Evolutionary conservation across 179 eudicot species (phyloP), one percentile per base, ranked within the genome.

Genomic region (Drosera spatulata): DNA sequence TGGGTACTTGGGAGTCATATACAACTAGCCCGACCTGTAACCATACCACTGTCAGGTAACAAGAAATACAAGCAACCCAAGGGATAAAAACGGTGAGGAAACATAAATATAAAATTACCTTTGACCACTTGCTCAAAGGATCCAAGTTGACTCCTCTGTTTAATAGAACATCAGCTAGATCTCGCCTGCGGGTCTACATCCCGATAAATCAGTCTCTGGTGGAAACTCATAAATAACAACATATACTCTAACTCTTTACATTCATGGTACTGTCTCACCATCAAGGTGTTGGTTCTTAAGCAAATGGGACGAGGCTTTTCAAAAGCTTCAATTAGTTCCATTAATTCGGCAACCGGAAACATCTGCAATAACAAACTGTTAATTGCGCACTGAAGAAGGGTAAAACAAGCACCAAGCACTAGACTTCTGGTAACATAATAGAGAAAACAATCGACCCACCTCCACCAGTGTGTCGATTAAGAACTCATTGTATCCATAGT

Each of bases 131-230:
- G 85, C 91, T 79, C 50, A 84, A 72, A 6, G 96, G 94, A 61
- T 91, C 91, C 48, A 91, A 74, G 79, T 91, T 91, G 47, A 88
- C 96, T 47, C 98, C 98, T 72, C 98, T 84, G 71, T 91, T 91
- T 57, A 91, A 66, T 59, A 91, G 81, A 70, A 85, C 86, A 69
- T 83, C 91, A 49, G 97, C 91, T 71, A 91, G 82, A 73, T 91
- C 96, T 64, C 98, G 70, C 62, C 98, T 66, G 39, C 96, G 95
- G 58, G 98, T 76, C 96, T 91, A 66, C 60, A 67, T 49, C 58
- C 56, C 51, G 10, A 58, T 4, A 55, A 66, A 54, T 13, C 50
- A 60, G 9, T 22, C 33, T 22, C 33, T 22, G 33, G 33, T 22
- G 33, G 33, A 22, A 22, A 22, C 33, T 22, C 33, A 22, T 22